phyloP scores from a whole-genome alignment of 805 yeast species.

The Wickerhamomyces strasburgensis region DNA sequence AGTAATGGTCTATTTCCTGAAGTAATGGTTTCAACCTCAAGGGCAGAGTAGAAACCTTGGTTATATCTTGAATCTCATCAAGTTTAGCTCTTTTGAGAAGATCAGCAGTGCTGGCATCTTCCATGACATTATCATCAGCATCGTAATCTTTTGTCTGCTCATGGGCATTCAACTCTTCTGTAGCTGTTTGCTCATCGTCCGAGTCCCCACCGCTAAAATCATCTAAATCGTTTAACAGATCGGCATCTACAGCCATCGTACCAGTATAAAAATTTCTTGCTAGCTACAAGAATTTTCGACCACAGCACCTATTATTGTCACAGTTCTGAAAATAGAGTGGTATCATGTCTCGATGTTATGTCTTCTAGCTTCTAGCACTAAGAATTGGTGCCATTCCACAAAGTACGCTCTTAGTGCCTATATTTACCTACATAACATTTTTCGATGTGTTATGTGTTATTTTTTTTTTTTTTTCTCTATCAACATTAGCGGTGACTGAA shows the following conservation, averaged over 20 bases:
- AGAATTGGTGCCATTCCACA: too few relatives aligned
- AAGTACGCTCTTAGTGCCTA: too few relatives aligned
- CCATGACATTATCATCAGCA: slow-evolving; percentile 6
- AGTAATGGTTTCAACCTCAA: slow-evolving; percentile 15
- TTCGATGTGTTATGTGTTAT: too few relatives aligned
- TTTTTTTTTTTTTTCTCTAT: too few relatives aligned
- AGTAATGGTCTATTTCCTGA: slow-evolving; percentile 14
- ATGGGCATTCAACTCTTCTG: neutral
- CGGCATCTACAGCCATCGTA: slow-evolving; percentile 21
- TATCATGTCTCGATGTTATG: too few relatives aligned
- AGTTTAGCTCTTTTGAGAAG: slow-evolving; percentile 8
- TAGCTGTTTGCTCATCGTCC: slow-evolving; percentile 1
- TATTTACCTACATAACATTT: too few relatives aligned
- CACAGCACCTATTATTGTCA: too few relatives aligned
- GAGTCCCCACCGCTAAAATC: slow-evolving; percentile 23
- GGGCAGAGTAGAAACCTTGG: slow-evolving; percentile 10
- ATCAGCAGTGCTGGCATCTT: slow-evolving; percentile 12
- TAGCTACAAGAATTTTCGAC: too few relatives aligned
- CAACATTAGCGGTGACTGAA: too few relatives aligned
- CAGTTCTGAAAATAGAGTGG: too few relatives aligned
- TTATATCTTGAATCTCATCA: slow-evolving; percentile 12
- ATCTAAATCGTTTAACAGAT: slow-evolving; percentile 31
- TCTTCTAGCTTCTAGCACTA: too few relatives aligned
- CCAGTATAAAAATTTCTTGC: too few relatives aligned
- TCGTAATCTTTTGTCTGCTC: slow-evolving; percentile 5